These are phyloP conservation scores for Trichothecium roseum DNA, from an alignment of 2,329 filamentous ascomycete genomes.

Conservation along the genomic window DNA sequence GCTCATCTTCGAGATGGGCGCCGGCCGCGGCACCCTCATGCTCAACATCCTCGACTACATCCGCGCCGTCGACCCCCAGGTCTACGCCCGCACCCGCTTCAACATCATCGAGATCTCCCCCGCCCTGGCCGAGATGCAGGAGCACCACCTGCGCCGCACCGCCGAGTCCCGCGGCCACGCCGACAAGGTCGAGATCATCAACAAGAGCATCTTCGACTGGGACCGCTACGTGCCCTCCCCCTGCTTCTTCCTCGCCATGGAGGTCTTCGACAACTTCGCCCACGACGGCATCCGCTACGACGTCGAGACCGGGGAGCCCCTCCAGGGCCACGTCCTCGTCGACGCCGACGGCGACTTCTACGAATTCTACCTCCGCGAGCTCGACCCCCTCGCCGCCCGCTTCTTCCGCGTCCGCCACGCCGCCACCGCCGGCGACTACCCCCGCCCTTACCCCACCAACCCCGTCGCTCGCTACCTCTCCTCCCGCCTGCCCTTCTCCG, in stretches of 20 bases:
- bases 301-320: constrained; percentile 63
- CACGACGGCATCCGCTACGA: constrained; percentile 94
- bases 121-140: constrained; percentile 68
- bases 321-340: constrained; percentile 84
- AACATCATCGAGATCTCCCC: constrained; percentile 93
- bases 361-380: constrained; percentile 75
- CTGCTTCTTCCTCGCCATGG: constrained; percentile 95
- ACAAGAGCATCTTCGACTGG: constrained; percentile 94
- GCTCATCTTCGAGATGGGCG: constrained; percentile 97
- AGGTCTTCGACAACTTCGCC: constrained; percentile 97
- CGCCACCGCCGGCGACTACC: constrained; percentile 55
- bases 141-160: constrained; percentile 54
- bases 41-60: constrained; percentile 97
- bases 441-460: constrained; percentile 46
- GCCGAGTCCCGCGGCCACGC: constrained; percentile 65
- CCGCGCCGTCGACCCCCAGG: constrained; percentile 75
- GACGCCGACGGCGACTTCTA: constrained; percentile 81
- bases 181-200: constrained; percentile 87
- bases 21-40: constrained; percentile 95
- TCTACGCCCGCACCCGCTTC: constrained; percentile 89
- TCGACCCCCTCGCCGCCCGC: constrained; percentile 74
- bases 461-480: constrained; percentile 51
- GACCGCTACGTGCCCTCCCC: constrained; percentile 75
- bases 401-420: constrained; percentile 79
- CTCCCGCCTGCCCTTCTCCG: constrained; percentile 55